Percentiles rank a stretch among this genome's conserved stretches.
phyloP scores from a whole-genome alignment of 192 early-diverging fungal genomes.

The Backusella tuberculispora region DNA sequence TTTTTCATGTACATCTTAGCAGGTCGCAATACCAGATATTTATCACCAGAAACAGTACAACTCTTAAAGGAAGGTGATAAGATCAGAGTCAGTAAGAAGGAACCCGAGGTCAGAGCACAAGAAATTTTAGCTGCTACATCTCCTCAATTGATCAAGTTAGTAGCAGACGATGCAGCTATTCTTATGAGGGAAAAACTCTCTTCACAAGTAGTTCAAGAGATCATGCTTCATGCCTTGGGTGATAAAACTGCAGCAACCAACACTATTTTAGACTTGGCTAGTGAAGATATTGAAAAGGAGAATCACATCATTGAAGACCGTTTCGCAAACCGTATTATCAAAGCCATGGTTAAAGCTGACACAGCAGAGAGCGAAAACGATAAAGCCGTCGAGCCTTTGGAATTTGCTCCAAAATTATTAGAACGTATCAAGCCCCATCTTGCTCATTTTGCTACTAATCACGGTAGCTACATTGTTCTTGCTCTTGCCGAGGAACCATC shows the following conservation, averaged over 20 bases:
- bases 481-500: conserved; percentile 42
- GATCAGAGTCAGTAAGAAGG: conserved; percentile 81
- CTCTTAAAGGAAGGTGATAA: conserved; percentile 70
- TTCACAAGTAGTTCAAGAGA: conserved; percentile 73
- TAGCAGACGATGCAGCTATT: conserved; percentile 51
- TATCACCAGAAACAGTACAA: conserved; percentile 70
- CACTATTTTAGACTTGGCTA: conserved; percentile 44
- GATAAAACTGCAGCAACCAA: conserved; percentile 50
- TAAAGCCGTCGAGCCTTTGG: conserved; percentile 39
- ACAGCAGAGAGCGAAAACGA: conserved; percentile 39
- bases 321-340: conserved; percentile 55
- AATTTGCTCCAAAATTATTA: conserved; percentile 41
- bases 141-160: conserved; percentile 61
- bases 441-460: conserved; percentile 42
- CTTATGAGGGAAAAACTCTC: conserved; percentile 70
- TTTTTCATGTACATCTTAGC: conserved; percentile 81
- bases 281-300: conserved; percentile 41
- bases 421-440: conserved; percentile 36
- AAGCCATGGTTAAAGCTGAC: conserved; percentile 52
- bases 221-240: conserved; percentile 63
- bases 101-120: conserved; percentile 60
- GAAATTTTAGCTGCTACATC: conserved; percentile 74
- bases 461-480: conserved; percentile 45
- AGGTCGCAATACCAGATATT: conserved; percentile 76
- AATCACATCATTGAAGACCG: conserved; percentile 48